These are phyloP conservation scores for Eruca vesicaria DNA, from an alignment of 441 rosid genomes.

Conservation along the genomic window DNA sequence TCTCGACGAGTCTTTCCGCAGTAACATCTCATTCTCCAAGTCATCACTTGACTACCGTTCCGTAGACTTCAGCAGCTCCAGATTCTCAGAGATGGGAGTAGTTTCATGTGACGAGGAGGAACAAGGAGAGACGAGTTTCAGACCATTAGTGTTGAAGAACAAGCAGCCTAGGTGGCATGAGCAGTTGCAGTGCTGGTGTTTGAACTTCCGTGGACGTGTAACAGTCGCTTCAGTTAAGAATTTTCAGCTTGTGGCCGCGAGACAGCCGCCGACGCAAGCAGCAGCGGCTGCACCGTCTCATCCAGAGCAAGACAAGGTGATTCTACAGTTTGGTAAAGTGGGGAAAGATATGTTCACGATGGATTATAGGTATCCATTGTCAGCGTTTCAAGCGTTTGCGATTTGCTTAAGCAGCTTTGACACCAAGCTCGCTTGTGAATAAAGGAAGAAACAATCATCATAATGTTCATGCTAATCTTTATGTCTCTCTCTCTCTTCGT, in stretches of 20 bases:
- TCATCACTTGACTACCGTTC: constrained; percentile 42
- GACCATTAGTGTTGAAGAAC: constrained; percentile 49
- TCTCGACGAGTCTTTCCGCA: constrained; percentile 52
- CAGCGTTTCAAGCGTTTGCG: constrained; percentile 61
- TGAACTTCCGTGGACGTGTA: constrained; percentile 53
- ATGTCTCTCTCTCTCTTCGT: not conserved
- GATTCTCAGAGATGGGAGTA: constrained; percentile 42
- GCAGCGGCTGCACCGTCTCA: constrained; percentile 40
- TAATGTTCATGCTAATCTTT: constrained; percentile 24
- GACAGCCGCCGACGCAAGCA: constrained; percentile 29
- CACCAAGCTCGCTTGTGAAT: constrained; percentile 61
- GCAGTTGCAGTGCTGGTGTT: constrained; percentile 57
- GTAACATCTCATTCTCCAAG: constrained; percentile 55
- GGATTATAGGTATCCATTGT: constrained; percentile 57
- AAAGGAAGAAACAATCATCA: constrained; percentile 11
- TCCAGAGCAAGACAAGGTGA: constrained; percentile 48
- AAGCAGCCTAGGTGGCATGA: constrained; percentile 63
- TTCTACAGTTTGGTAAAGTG: constrained; percentile 55
- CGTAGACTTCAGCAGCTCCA: constrained; percentile 47
- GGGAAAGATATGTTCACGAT: constrained; percentile 59
- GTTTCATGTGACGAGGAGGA: constrained; percentile 28
- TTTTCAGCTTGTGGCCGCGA: constrained; percentile 47
- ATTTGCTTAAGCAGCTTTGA: constrained; percentile 64
- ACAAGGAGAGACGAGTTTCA: constrained; percentile 36
- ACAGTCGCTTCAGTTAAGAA: constrained; percentile 58